phyloP scores from a whole-genome alignment of 345 rosid species.

The Eucalyptus sp. region DNA sequence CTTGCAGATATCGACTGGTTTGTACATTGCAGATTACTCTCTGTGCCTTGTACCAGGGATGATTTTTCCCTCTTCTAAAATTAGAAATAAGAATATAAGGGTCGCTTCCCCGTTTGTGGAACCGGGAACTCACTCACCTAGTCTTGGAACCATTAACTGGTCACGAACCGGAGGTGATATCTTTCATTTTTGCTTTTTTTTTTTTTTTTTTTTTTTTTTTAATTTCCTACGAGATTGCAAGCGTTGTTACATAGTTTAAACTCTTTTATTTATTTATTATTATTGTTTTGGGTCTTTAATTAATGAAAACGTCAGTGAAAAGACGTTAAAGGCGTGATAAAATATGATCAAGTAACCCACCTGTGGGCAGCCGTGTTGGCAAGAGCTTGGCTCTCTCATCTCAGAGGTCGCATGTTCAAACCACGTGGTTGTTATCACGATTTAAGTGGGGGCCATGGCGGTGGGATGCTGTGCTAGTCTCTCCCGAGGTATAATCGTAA shows the following conservation, averaged over 20 bases:
- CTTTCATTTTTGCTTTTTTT: too few species aligned
- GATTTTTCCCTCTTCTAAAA: neutral
- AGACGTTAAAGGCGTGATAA: neutral
- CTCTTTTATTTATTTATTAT: neutral
- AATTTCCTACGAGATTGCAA: neutral
- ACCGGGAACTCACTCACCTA: neutral
- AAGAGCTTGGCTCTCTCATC: too few species aligned
- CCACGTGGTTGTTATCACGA: too few species aligned
- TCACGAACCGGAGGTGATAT: neutral
- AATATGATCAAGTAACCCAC: too few species aligned
- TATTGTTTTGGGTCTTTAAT: neutral
- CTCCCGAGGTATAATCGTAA: too few species aligned
- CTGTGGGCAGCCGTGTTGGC: too few species aligned
- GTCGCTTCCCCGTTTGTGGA: neutral
- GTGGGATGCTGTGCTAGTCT: too few species aligned
- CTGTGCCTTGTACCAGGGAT: neutral
- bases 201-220: fast-evolving
- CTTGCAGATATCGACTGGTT: neutral
- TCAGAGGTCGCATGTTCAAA: too few species aligned
- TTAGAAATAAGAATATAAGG: neutral
- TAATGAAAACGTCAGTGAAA: neutral
- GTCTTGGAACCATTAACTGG: neutral
- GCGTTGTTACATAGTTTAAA: neutral
- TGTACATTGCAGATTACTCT: neutral
- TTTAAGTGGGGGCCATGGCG: too few species aligned